These are phyloP conservation scores for Daldinia vernicosa DNA, from an alignment of 495 filamentous ascomycete species.

Conservation along the genomic window DNA sequence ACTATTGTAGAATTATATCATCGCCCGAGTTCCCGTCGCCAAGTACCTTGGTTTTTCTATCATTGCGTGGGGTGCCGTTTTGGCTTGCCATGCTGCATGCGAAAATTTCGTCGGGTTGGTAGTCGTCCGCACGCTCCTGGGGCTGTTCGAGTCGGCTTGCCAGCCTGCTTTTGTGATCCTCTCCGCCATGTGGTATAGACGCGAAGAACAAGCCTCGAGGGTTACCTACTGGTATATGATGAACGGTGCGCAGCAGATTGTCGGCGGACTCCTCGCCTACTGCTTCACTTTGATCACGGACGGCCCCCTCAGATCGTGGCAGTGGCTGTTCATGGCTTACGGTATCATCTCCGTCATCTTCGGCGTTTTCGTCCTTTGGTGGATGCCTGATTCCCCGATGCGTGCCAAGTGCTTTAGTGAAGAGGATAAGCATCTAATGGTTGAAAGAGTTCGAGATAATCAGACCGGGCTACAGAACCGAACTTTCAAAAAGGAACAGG, in stretches of 20 bases:
- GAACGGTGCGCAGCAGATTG: slow-evolving; percentile 67
- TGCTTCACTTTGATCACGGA: slow-evolving; percentile 61
- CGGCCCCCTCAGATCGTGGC: slow-evolving; percentile 60
- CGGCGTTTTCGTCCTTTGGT: slow-evolving; percentile 65
- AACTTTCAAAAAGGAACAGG: slow-evolving; percentile 57
- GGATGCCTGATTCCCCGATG: slow-evolving; percentile 71
- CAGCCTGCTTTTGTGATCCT: slow-evolving; percentile 69
- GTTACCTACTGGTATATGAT: slow-evolving; percentile 80
- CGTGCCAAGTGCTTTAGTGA: slow-evolving; percentile 66
- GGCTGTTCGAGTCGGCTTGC: slow-evolving; percentile 74
- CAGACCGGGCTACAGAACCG: slow-evolving; percentile 75
- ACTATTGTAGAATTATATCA: slow-evolving; percentile 56
- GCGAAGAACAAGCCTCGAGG: slow-evolving; percentile 69
- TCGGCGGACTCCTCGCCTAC: slow-evolving; percentile 65
- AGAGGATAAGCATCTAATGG: slow-evolving; percentile 65
- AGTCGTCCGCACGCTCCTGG: slow-evolving; percentile 67
- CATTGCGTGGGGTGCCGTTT: slow-evolving; percentile 63
- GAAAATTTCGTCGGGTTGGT: slow-evolving; percentile 65
- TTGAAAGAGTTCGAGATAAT: slow-evolving; percentile 67
- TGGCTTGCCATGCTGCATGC: slow-evolving; percentile 68
- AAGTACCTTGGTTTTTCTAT: slow-evolving; percentile 71
- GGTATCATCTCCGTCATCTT: slow-evolving; percentile 65
- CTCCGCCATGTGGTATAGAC: slow-evolving; percentile 77
- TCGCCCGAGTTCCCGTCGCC: slow-evolving; percentile 60
- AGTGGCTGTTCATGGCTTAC: slow-evolving; percentile 62